Conservation (phyloP, 139 green algal genomes). For the Penium margaritaceum region DNA sequence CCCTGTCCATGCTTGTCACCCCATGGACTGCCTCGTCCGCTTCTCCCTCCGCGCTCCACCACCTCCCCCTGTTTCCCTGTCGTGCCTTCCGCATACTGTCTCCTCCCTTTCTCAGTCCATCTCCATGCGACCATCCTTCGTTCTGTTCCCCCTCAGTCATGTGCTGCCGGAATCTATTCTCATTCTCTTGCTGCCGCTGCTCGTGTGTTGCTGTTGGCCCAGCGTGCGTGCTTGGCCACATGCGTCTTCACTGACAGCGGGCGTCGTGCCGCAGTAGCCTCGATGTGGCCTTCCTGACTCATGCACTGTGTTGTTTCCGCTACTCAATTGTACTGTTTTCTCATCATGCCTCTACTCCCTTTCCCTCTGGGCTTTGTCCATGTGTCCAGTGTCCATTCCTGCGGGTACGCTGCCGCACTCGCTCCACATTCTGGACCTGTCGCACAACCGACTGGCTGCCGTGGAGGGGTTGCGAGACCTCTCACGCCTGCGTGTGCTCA, state of each 20-base stretch:
- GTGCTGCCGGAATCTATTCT: too few species aligned
- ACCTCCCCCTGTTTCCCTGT: background rate
- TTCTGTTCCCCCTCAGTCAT: too few species aligned
- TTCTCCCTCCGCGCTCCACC: background rate
- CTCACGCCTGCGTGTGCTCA: slow-evolving; percentile 35
- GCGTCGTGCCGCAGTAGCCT: background rate
- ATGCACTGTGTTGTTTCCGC: background rate
- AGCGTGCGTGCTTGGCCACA: background rate
- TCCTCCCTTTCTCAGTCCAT: background rate
- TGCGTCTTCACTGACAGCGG: background rate
- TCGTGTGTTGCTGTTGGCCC: background rate
- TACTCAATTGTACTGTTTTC: background rate
- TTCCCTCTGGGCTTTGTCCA: background rate
- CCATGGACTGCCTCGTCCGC: background rate
- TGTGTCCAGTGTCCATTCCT: background rate
- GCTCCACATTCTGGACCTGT: slow-evolving; percentile 40
- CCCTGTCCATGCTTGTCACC: background rate
- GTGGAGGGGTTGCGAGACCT: slow-evolving; percentile 33
- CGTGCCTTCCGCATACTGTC: background rate
- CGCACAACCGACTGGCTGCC: slow-evolving; percentile 16
- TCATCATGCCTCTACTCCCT: background rate
- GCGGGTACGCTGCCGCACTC: background rate
- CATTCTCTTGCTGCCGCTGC: background rate
- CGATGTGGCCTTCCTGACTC: background rate
- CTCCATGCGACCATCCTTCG: background rate